Base-by-base conservation (phyloP, 1,139 yeast genomes). In the Sugiyamaella castrensis region DNA sequence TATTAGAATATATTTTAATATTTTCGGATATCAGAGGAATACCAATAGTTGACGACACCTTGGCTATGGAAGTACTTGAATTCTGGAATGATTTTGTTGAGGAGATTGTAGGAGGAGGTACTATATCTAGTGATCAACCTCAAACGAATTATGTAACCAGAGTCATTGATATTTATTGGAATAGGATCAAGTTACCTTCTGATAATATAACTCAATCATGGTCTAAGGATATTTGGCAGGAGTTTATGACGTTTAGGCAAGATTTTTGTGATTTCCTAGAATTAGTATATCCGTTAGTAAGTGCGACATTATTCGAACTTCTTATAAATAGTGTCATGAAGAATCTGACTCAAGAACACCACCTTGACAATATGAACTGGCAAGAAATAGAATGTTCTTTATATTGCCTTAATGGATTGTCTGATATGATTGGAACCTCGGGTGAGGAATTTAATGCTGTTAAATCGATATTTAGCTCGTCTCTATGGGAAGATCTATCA, bases 81-180 rank as follows among this genome's bases (percentile, higher is more conserved):
- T 87, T 89, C 61, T 92, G 98, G 98, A 78, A 79, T 47, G 84
- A 82, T 50, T 72, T 85, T 47, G 80, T 84, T 8, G 94, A 86
- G 53, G 74, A 79, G 1, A 79, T 77, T 51, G 69, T 76, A 15
- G 84, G 79, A 56, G 84, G 80, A 49, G 74, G 84, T 71, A 15
- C 43, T 62, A 63, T 12, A 48, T 7, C 71, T 73, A 32, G 27
- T 19, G 36, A 34, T 8, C 43, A 33, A 15, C 43, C 43, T n/a
- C 49, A 45, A 27, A 45, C 38, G 11, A 24, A 24, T 13, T 36
- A 41, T 33, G 33, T 38, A 57, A 67, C 8, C 40, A 50, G 7
- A 69, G 72, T 84, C 3, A 72, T 84, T 29, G 68, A 68, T 15
- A 70, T 79, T 0, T 86, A 84, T 63, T 87, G 91, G 85, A 63